These are phyloP conservation scores for Rhamnella rubrinervis DNA, from an alignment of 331 rosid species.

Conservation along the genomic window DNA sequence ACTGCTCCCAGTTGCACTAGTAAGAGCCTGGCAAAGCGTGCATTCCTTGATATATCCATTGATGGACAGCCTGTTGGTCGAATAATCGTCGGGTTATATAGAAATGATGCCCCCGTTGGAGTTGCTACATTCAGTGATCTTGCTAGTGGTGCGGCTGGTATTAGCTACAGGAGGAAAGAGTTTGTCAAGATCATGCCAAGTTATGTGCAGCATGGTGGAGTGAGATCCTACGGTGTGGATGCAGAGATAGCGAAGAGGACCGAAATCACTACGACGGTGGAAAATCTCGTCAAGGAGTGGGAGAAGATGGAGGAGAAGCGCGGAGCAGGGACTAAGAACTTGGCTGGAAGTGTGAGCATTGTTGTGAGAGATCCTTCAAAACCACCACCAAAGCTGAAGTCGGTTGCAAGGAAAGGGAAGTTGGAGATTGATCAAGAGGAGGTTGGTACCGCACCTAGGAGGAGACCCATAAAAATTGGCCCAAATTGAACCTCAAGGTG, in stretches of 20 bases:
- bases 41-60: conserved; percentile 64
- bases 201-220: conserved; percentile 73
- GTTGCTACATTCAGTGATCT: conserved; percentile 64
- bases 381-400: conserved; percentile 72
- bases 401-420: conserved; percentile 74
- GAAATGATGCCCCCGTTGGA: conserved; percentile 56
- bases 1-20: conserved; percentile 35
- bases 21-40: conserved; percentile 49
- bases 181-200: conserved; percentile 73
- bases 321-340: conserved; percentile 61
- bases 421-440: conserved; percentile 89
- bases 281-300: conserved; percentile 64
- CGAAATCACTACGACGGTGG: conserved; percentile 49
- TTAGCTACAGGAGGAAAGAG: conserved; percentile 88
- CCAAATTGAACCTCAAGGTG: no score
- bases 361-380: conserved; percentile 80
- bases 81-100: conserved; percentile 57
- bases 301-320: conserved; percentile 46
- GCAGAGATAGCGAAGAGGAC: conserved; percentile 55
- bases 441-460: conserved; percentile 60
- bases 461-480: no score
- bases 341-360: conserved; percentile 71
- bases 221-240: conserved; percentile 78
- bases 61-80: conserved; percentile 76
- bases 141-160: conserved; percentile 82